Percentiles rank a stretch among this genome's conserved stretches.
phyloP scores from a whole-genome alignment of 768 basidiomycete species.

The Leccinum truebloodii region DNA sequence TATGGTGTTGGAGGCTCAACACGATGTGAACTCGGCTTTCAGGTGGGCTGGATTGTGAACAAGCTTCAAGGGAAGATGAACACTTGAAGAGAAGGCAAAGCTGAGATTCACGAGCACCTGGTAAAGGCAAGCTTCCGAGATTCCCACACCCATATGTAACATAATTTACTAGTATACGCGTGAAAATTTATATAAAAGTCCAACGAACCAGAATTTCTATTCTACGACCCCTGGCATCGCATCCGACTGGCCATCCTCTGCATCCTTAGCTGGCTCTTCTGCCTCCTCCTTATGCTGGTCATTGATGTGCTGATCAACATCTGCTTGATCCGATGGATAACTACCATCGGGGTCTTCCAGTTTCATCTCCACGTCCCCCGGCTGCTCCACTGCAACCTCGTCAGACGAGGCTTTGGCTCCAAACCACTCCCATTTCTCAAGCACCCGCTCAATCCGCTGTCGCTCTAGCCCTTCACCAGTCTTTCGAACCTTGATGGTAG shows the following conservation, averaged over 20 bases:
- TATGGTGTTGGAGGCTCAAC: background rate
- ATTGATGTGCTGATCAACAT: slow-evolving; percentile 6
- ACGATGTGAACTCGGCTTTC: background rate
- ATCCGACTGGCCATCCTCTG: slow-evolving; percentile 3
- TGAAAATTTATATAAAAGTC: slow-evolving; percentile 2
- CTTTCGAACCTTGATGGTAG: slow-evolving; percentile 59
- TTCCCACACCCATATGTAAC: slow-evolving; percentile 14
- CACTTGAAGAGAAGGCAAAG: background rate
- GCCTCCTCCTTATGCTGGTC: slow-evolving; percentile 11
- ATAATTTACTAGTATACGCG: background rate
- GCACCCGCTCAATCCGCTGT: slow-evolving; percentile 65
- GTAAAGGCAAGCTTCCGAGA: slow-evolving; percentile 1
- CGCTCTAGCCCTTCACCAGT: slow-evolving; percentile 61
- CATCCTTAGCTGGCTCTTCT: slow-evolving; percentile 3
- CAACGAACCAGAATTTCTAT: slow-evolving; percentile 7
- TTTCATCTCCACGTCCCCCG: slow-evolving; percentile 34
- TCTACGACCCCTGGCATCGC: slow-evolving; percentile 20
- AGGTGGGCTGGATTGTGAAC: slow-evolving; percentile 1
- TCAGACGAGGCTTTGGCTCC: slow-evolving; percentile 2
- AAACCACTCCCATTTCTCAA: slow-evolving; percentile 70
- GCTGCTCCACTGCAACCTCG: slow-evolving; percentile 3
- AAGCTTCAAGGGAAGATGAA: background rate
- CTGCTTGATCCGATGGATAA: slow-evolving; percentile 4
- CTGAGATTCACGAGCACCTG: background rate
- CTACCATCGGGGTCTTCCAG: slow-evolving; percentile 15